Percentiles rank a stretch among this genome's conserved stretches.
phyloP scores from a whole-genome alignment of 106 monocot species.

The Dactylorhiza incarnata region DNA sequence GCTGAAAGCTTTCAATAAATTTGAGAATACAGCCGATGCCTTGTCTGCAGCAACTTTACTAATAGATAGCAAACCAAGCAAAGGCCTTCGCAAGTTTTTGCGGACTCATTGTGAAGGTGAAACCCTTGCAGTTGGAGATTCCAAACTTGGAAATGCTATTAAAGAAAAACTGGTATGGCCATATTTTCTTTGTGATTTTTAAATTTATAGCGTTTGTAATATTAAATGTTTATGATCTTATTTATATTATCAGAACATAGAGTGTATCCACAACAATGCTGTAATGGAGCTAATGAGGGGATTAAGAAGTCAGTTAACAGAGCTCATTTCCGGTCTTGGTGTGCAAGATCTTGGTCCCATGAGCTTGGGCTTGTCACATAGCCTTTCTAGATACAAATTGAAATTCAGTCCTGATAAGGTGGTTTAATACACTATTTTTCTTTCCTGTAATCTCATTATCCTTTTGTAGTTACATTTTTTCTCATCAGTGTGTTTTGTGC shows the following conservation, averaged over 20 bases:
- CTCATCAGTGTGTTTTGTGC: not conserved
- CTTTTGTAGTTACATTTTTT: not conserved
- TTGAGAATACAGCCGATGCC: conserved; percentile 90
- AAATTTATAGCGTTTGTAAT: not conserved
- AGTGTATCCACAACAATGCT: conserved; percentile 76
- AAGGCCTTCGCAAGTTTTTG: conserved; percentile 78
- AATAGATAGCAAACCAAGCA: conserved; percentile 92
- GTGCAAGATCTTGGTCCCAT: conserved; percentile 87
- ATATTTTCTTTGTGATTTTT: not conserved
- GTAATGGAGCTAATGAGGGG: conserved; percentile 99
- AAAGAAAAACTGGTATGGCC: conserved; percentile 79
- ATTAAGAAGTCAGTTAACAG: conserved; percentile 74
- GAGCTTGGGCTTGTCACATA: conserved; percentile 97
- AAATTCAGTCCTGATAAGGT: conserved; percentile 99
- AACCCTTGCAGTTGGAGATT: conserved; percentile 88
- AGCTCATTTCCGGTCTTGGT: conserved; percentile 81
- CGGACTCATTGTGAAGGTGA: conserved; percentile 76
- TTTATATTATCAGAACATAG: conserved; percentile 63
- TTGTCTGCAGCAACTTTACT: conserved; percentile 62
- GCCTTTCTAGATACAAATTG: conserved; percentile 88
- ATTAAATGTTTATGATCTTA: not conserved
- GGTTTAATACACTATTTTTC: not conserved
- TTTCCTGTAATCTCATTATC: not conserved
- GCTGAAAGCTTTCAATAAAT: conserved; percentile 85
- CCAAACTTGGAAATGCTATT: conserved; percentile 87